Percentiles rank a stretch among this genome's conserved stretches.
Evolutionary conservation across 2,329 filamentous ascomycete genomes (phyloP).

Genomic region (Emergomyces africanus): DNA sequence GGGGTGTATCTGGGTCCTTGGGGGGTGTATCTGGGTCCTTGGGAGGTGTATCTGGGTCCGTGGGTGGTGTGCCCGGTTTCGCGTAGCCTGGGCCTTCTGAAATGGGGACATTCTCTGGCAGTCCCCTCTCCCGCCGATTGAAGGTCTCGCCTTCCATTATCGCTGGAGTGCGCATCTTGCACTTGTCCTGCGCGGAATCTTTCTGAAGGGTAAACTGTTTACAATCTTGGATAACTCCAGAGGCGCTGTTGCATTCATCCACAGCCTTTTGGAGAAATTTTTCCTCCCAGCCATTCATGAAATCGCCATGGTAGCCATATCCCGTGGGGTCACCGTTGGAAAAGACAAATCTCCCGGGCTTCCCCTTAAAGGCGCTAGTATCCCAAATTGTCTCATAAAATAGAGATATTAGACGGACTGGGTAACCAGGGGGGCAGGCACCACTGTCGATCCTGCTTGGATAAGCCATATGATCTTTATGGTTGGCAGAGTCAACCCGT

Average conservation of each 20-base stretch:
- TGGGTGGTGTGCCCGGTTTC: neutral
- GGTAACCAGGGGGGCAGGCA: slow-evolving; percentile 31
- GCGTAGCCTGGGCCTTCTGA: neutral
- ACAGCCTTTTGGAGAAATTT: slow-evolving; percentile 28
- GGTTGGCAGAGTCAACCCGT: slow-evolving; percentile 21
- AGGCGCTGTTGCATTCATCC: slow-evolving; percentile 14
- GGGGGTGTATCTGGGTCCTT: too few species aligned
- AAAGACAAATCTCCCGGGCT: slow-evolving; percentile 34
- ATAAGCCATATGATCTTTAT: slow-evolving; percentile 26
- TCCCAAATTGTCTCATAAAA: slow-evolving; percentile 49
- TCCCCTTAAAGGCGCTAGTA: slow-evolving; percentile 36
- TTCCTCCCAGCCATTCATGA: slow-evolving; percentile 38
- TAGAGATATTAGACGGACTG: slow-evolving; percentile 44
- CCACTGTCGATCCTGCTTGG: slow-evolving; percentile 23
- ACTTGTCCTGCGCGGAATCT: neutral
- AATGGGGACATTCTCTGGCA: neutral
- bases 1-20: too few species aligned
- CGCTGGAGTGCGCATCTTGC: neutral
- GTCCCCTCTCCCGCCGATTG: neutral
- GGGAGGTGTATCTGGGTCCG: neutral
- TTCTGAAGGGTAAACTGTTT: neutral
- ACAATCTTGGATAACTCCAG: neutral
- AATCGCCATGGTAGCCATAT: slow-evolving; percentile 43
- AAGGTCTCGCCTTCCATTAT: neutral
- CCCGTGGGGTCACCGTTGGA: slow-evolving; percentile 38